A percentile compares a stretch with the other conserved stretches of the same genome.
phyloP scores from a whole-genome alignment of 2,329 filamentous ascomycete genomes.

The Hymenoscyphus repandus region DNA sequence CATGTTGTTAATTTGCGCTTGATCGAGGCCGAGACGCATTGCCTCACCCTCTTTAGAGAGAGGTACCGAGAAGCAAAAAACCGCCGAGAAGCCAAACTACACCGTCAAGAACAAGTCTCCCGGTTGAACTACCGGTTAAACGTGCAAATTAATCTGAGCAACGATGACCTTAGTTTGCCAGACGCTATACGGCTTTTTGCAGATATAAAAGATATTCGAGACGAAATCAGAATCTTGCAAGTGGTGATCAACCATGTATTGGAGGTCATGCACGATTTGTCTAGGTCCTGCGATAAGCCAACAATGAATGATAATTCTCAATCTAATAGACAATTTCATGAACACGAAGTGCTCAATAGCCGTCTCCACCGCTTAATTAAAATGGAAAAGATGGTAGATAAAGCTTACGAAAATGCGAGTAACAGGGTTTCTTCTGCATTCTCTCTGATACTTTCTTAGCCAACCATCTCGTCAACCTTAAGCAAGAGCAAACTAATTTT shows the following conservation, averaged over 20 bases:
- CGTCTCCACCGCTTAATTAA: background rate
- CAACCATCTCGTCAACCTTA: constrained; percentile 3
- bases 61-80: too few relatives aligned
- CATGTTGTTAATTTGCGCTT: too few relatives aligned
- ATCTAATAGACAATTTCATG: background rate
- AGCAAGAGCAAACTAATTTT: constrained; percentile 3
- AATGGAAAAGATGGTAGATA: background rate
- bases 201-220: constrained; percentile 2
- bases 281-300: background rate
- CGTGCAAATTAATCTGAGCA: background rate
- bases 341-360: background rate
- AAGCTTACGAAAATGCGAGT: background rate
- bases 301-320: background rate
- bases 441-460: too few relatives aligned
- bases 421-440: too few relatives aligned
- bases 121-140: too few relatives aligned
- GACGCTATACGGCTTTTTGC: background rate
- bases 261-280: background rate
- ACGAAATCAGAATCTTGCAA: background rate
- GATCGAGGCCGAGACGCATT: background rate
- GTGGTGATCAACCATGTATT: background rate
- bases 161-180: background rate
- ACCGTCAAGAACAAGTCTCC: too few relatives aligned
- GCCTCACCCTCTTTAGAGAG: background rate
- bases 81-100: too few relatives aligned